Conservation (phyloP, 2,329 filamentous ascomycete genomes). For the Aspergillus sp. region DNA sequence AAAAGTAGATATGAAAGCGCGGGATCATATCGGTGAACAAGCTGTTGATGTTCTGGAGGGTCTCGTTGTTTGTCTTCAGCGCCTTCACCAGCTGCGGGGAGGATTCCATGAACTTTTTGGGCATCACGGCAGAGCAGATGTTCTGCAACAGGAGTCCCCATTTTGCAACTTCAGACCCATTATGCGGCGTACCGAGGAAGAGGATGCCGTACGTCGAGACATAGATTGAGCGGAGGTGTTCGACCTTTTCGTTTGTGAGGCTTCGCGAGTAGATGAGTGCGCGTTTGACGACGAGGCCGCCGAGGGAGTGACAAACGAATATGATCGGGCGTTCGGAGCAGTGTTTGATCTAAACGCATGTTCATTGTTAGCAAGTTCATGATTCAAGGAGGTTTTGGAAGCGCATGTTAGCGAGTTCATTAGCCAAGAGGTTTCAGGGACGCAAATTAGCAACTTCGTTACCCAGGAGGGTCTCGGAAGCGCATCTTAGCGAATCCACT, state of each 20-base stretch:
- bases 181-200: slow-evolving; percentile 78
- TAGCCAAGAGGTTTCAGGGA: too few species aligned
- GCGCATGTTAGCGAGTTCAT: too few species aligned
- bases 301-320: slow-evolving; percentile 75
- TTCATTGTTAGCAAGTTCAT: neutral
- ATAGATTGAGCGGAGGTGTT: slow-evolving; percentile 70
- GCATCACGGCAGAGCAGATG: slow-evolving; percentile 68
- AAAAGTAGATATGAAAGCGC: slow-evolving; percentile 75
- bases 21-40: slow-evolving; percentile 73
- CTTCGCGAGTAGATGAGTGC: slow-evolving; percentile 70
- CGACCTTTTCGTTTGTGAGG: slow-evolving; percentile 61
- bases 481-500: too few species aligned
- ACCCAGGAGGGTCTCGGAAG: too few species aligned
- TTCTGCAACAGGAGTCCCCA: slow-evolving; percentile 71
- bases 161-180: slow-evolving; percentile 68
- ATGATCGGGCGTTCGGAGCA: slow-evolving; percentile 70
- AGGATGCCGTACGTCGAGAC: slow-evolving; percentile 77
- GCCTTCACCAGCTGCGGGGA: slow-evolving; percentile 71
- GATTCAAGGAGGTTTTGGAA: too few species aligned
- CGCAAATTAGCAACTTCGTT: too few species aligned
- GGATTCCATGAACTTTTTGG: slow-evolving; percentile 68
- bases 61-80: slow-evolving; percentile 75
- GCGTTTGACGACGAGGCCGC: slow-evolving; percentile 73
- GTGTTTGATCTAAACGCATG: slow-evolving; percentile 40
- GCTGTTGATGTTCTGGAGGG: slow-evolving; percentile 72